A percentile compares a stretch with the other conserved stretches of the same genome.
Evolutionary conservation across 1,139 yeast genomes (phyloP).

Genomic region (Arxiozyma bovina): DNA sequence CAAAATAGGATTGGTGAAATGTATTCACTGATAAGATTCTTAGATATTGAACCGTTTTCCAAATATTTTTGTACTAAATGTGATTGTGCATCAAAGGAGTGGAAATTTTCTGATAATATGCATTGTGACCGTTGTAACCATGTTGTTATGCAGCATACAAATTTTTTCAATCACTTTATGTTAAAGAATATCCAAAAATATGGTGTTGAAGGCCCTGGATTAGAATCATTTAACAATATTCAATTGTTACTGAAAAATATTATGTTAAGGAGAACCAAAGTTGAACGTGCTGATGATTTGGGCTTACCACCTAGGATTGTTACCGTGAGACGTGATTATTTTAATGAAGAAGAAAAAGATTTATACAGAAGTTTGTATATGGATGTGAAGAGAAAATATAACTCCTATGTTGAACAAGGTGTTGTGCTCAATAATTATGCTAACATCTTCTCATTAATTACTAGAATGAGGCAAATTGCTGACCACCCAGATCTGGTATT

Average conservation of each 20-base stretch:
- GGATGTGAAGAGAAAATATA: slow-evolving; percentile 75
- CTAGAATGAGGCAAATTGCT: slow-evolving; percentile 95
- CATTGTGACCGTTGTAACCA: slow-evolving; percentile 84
- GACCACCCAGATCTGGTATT: slow-evolving; percentile 95
- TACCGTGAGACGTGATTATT: slow-evolving; percentile 73
- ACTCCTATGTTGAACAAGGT: slow-evolving; percentile 84
- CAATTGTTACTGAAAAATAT: slow-evolving; percentile 64
- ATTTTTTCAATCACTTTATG: slow-evolving; percentile 91
- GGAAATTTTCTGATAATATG: slow-evolving; percentile 77
- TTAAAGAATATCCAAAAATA: slow-evolving; percentile 81
- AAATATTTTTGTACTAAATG: slow-evolving; percentile 87
- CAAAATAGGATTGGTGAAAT: slow-evolving; percentile 95
- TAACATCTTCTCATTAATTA: slow-evolving; percentile 86
- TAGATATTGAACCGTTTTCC: slow-evolving; percentile 78
- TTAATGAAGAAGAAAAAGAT: slow-evolving; percentile 92
- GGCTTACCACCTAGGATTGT: slow-evolving; percentile 94
- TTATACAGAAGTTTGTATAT: slow-evolving; percentile 79
- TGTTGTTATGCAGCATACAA: slow-evolving; percentile 88
- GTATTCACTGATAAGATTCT: slow-evolving; percentile 78
- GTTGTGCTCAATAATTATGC: slow-evolving; percentile 93
- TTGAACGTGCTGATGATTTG: slow-evolving; percentile 92
- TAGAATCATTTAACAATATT: slow-evolving; percentile 65
- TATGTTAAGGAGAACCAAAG: slow-evolving; percentile 88
- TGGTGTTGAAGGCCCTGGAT: slow-evolving; percentile 76
- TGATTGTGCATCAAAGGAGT: slow-evolving; percentile 67